Percentiles rank a stretch among this genome's conserved stretches.
Evolutionary conservation across 2,329 filamentous ascomycete genomes (phyloP).

Genomic region (Tolypocladium paradoxum): DNA sequence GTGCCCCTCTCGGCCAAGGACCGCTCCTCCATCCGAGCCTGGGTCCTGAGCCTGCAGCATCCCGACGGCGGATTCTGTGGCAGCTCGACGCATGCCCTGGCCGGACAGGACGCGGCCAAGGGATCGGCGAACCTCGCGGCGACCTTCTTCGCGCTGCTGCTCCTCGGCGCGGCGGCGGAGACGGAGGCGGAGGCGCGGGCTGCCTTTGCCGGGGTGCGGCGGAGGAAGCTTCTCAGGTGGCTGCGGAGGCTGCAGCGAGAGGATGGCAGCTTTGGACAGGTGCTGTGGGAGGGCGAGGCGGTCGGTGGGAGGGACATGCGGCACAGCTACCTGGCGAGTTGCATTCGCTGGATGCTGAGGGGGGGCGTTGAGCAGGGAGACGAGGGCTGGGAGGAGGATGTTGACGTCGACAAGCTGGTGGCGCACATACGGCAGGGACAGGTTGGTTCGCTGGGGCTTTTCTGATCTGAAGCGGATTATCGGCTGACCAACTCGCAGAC

Average conservation of each 20-base stretch:
- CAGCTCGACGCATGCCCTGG: slow-evolving; percentile 53
- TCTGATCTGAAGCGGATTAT: background rate
- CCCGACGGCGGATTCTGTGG: slow-evolving; percentile 81
- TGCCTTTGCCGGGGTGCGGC: slow-evolving; percentile 53
- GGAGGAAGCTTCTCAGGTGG: slow-evolving; percentile 61
- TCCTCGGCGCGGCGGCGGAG: slow-evolving; percentile 46
- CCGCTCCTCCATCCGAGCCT: slow-evolving; percentile 44
- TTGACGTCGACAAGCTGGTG: slow-evolving; percentile 61
- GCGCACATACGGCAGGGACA: slow-evolving; percentile 59
- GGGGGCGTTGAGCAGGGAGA: slow-evolving; percentile 43
- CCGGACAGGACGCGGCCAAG: slow-evolving; percentile 31
- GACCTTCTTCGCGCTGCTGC: slow-evolving; percentile 77
- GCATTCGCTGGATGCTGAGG: slow-evolving; percentile 71
- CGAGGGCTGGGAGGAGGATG: slow-evolving; percentile 52
- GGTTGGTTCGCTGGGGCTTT: slow-evolving; percentile 13
- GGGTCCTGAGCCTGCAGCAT: slow-evolving; percentile 82
- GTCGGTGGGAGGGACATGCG: slow-evolving; percentile 75
- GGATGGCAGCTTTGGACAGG: slow-evolving; percentile 89
- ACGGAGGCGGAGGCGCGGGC: slow-evolving; percentile 25
- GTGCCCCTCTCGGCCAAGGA: slow-evolving; percentile 40
- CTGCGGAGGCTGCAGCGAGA: slow-evolving; percentile 62
- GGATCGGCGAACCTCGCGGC: slow-evolving; percentile 64
- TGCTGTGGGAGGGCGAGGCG: slow-evolving; percentile 48
- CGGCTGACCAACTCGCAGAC: slow-evolving; percentile 34
- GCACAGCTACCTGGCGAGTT: slow-evolving; percentile 76